A percentile compares a stretch with the other conserved stretches of the same genome.
phyloP scores from a whole-genome alignment of 257 asterid genomes.

The Solanum clarkiae region DNA sequence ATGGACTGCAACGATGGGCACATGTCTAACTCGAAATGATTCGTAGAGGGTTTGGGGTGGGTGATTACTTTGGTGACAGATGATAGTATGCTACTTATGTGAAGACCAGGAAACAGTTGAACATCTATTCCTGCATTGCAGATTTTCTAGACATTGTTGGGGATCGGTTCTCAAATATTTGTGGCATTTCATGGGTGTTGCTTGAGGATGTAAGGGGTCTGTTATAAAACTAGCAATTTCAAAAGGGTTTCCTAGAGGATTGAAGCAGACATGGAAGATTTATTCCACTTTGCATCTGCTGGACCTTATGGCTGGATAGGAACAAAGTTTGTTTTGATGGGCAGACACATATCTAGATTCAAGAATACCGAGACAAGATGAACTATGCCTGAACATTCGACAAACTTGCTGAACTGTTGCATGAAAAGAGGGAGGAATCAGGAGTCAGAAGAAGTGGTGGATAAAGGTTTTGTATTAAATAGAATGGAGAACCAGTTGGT shows the following conservation, averaged over 20 bases:
- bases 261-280: not conserved
- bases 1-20: not conserved
- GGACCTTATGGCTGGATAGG: not conserved
- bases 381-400: not conserved
- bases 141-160: not conserved
- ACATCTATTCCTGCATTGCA: not conserved
- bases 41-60: not conserved
- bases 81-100: not conserved
- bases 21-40: not conserved
- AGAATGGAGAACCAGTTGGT: too few relatives aligned
- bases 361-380: not conserved
- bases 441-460: not conserved
- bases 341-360: not conserved
- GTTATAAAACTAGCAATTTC: not conserved
- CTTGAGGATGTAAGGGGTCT: not conserved
- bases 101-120: not conserved
- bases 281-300: not conserved
- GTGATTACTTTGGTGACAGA: not conserved
- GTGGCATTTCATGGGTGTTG: not conserved
- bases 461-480: too few relatives aligned
- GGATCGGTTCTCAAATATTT: not conserved
- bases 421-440: not conserved
- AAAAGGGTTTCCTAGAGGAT: not conserved
- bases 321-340: not conserved
- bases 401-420: not conserved